These are phyloP conservation scores for Amanita pallidorosea DNA, from an alignment of 768 basidiomycete genomes.

Conservation along the genomic window DNA sequence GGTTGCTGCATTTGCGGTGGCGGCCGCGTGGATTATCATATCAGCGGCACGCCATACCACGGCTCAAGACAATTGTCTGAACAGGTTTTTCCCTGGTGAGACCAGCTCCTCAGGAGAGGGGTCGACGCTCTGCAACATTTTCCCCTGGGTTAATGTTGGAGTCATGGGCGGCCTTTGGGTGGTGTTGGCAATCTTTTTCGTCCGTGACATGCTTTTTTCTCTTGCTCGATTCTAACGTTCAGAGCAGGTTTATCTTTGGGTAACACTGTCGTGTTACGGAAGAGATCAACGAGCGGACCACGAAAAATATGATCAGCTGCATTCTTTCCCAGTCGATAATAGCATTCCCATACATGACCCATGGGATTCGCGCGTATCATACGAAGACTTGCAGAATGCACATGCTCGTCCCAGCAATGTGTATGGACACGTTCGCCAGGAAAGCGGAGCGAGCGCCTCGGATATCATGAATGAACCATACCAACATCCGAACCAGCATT, in stretches of 20 bases:
- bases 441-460: slow-evolving; percentile 43
- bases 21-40: slow-evolving; percentile 72
- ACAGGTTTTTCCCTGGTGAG: slow-evolving; percentile 40
- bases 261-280: slow-evolving; percentile 49
- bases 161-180: slow-evolving; percentile 87
- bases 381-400: slow-evolving; percentile 18
- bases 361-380: slow-evolving; percentile 59
- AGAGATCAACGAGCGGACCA: slow-evolving; percentile 70
- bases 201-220: slow-evolving; percentile 20
- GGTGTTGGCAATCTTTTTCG: slow-evolving; percentile 68
- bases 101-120: slow-evolving; percentile 36
- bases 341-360: slow-evolving; percentile 58
- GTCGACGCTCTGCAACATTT: slow-evolving; percentile 73
- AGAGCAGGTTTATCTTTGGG: slow-evolving; percentile 36
- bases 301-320: slow-evolving; percentile 65
- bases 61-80: slow-evolving; percentile 58
- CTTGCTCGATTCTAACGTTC: background rate
- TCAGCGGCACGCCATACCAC: slow-evolving; percentile 69
- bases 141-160: slow-evolving; percentile 87
- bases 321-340: slow-evolving; percentile 39
- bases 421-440: slow-evolving; percentile 40
- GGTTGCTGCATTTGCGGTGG: slow-evolving; percentile 58
- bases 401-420: slow-evolving; percentile 14
- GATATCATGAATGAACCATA: slow-evolving; percentile 42
- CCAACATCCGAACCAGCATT: slow-evolving; percentile 28